phyloP scores from a whole-genome alignment of 768 basidiomycete species.

The Tubosaeta brunneosetosa region DNA sequence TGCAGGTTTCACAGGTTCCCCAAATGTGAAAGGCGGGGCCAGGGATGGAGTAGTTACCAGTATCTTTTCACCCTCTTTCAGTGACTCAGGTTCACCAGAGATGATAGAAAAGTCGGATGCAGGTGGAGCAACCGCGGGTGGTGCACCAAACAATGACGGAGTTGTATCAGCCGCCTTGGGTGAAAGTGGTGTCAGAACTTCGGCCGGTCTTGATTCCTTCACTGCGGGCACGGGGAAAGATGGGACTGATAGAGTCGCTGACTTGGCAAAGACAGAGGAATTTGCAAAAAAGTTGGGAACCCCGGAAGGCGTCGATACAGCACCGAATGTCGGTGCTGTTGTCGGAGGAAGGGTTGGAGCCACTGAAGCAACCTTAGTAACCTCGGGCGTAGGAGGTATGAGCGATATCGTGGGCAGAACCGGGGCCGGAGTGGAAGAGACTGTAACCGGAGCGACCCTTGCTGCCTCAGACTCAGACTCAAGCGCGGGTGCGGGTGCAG shows the following conservation, averaged over 20 bases:
- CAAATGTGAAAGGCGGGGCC: slow-evolving; percentile 28
- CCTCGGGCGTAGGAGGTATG: slow-evolving; percentile 25
- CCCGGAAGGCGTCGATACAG: slow-evolving; percentile 15
- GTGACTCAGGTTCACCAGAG: slow-evolving; percentile 4
- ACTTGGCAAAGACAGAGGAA: slow-evolving; percentile 44
- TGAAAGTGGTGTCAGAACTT: neutral
- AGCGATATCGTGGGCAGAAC: slow-evolving; percentile 21
- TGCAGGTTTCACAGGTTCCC: slow-evolving; percentile 17
- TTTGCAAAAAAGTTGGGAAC: slow-evolving; percentile 65
- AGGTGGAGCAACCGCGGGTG: slow-evolving; percentile 4
- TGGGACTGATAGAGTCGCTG: slow-evolving; percentile 19
- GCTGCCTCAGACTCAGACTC: slow-evolving; percentile 12
- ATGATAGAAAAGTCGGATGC: neutral
- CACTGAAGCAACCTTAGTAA: slow-evolving; percentile 14
- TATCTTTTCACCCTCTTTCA: slow-evolving; percentile 19
- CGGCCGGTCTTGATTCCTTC: slow-evolving; percentile 7
- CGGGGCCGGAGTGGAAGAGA: slow-evolving; percentile 11
- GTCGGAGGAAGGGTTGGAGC: slow-evolving; percentile 1
- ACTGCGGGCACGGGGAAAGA: slow-evolving; percentile 20
- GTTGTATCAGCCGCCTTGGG: slow-evolving; percentile 8
- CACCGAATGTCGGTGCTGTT: slow-evolving; percentile 3
- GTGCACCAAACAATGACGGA: slow-evolving; percentile 9
- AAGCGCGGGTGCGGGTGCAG: slow-evolving; percentile 10
- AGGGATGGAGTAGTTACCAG: slow-evolving; percentile 4
- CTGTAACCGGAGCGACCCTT: slow-evolving; percentile 12